Evolutionary conservation across 805 yeast genomes (phyloP).

Genomic region (Candida lessepsii): DNA sequence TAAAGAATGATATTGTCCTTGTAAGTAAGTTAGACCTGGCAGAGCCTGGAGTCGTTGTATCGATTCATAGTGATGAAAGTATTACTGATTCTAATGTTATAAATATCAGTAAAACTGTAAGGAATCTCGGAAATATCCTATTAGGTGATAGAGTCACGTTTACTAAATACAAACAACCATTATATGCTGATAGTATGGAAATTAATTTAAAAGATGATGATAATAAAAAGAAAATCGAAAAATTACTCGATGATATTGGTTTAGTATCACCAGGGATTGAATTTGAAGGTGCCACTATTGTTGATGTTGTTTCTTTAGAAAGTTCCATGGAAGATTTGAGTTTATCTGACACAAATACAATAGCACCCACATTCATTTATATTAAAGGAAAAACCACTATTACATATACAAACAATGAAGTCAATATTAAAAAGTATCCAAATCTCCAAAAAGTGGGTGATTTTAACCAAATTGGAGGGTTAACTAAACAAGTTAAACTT

Average conservation of each 20-base stretch:
- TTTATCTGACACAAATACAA: constrained; percentile 21
- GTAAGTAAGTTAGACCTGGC: constrained; percentile 44
- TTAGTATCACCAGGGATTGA: constrained; percentile 57
- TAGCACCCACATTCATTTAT: constrained; percentile 46
- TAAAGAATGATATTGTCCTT: constrained; percentile 45
- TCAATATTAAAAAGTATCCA: constrained; percentile 33
- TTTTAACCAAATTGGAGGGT: constrained; percentile 75
- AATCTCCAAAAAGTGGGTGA: constrained; percentile 40
- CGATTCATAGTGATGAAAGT: constrained; percentile 36
- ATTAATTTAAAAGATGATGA: neutral
- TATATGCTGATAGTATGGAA: constrained; percentile 3
- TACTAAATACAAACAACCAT: constrained; percentile 50
- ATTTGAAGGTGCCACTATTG: constrained; percentile 20
- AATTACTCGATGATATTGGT: constrained; percentile 53
- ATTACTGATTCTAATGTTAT: constrained; percentile 29
- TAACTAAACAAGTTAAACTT: constrained; percentile 56
- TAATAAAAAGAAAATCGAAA: constrained; percentile 31
- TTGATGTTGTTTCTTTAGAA: constrained; percentile 36
- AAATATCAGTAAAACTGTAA: constrained; percentile 23
- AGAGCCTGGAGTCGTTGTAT: constrained; percentile 44
- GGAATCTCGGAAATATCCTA: constrained; percentile 39
- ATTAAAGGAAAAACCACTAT: constrained; percentile 21
- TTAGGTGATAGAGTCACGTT: constrained; percentile 51
- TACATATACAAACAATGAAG: constrained; percentile 3
- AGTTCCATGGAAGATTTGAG: constrained; percentile 31